Conservation (phyloP, 345 rosid genomes). For the Dovyalis caffra region DNA sequence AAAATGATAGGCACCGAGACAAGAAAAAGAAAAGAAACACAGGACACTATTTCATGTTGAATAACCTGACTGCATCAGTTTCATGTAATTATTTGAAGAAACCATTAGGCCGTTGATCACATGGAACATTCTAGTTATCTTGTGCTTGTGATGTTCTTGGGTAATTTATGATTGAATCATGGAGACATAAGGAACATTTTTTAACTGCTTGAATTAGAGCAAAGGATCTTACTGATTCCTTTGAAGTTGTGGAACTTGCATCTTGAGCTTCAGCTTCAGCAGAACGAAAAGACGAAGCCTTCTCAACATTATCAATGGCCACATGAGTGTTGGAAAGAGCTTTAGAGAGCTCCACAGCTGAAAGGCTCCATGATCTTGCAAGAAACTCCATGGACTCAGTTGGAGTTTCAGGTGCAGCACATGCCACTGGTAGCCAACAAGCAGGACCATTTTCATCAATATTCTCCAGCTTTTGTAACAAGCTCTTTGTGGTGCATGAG, state of each 20-base stretch:
- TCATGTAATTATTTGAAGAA: neutral
- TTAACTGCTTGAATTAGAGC: neutral
- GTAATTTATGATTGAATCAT: neutral
- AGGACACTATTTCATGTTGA: neutral
- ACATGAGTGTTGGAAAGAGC: conserved; percentile 50
- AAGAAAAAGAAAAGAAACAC: neutral
- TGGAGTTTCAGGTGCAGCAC: conserved; percentile 79
- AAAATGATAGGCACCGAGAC: neutral
- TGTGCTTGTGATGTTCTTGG: neutral
- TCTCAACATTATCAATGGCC: conserved; percentile 29
- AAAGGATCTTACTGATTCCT: conserved; percentile 40
- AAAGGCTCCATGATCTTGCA: conserved; percentile 93
- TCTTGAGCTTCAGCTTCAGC: conserved; percentile 38
- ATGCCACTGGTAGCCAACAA: conserved; percentile 28
- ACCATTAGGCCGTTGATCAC: neutral
- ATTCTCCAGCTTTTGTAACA: conserved; percentile 54
- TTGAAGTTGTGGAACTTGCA: conserved; percentile 36
- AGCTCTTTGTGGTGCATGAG: conserved; percentile 35
- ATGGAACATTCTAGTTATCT: neutral
- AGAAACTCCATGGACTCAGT: conserved; percentile 93
- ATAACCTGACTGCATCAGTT: neutral
- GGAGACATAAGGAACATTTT: neutral
- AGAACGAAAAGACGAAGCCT: conserved; percentile 31
- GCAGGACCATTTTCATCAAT: conserved; percentile 75
- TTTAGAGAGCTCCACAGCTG: conserved; percentile 80